Evolutionary conservation across 495 filamentous ascomycete species (phyloP), one percentile per base, ranked within the genome.

Genomic region (Penicillium riverlandense): DNA sequence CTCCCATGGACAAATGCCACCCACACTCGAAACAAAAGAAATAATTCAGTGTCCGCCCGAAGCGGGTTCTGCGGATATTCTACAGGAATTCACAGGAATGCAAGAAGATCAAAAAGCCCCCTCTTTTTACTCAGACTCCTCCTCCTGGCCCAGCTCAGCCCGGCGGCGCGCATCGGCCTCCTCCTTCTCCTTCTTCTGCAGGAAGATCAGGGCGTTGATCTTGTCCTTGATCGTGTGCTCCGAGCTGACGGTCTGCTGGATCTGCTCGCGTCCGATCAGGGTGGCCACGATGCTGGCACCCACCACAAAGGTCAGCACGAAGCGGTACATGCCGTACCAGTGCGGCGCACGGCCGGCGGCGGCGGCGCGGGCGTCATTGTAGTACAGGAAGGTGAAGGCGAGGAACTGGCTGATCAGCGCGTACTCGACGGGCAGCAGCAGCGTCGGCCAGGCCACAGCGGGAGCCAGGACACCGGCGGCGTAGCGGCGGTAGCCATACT

Each of bases 291-390:
- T 90, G 52, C 84, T 85, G 37, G 76, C 77, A 36, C 92, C 94
- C 43, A 97, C 92, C 29, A 98, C 67, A 62, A 94, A 94, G 12
- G 92, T 97, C 61, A 98, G 76, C 9, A 96, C 85, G 63, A 96
- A 98, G 41, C 92, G 88, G 72, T 98, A 98, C 33, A 82, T 86
- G 51, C 74, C 77, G 65, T 97, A 98, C 92, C 92, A 98, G 33
- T 74, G 62, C 16, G 92, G 92, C n/a, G 82, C 81, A 85, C 87
- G 94, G 43, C 90, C 92, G 38, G 74, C 66, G 16, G 71, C 71
- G 1, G 85, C 78, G 35, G 89, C 88, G 16, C 81, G 79, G 11
- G 86, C 72, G 57, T 98, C 92, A 31, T 81, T 82, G 62, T 90
- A 90, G 74, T 97, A 98, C 44, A 97, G 79, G 49, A 84, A 77